Percentiles rank a stretch among this genome's conserved stretches.
These are phyloP conservation scores for Globisporangium uncinulatum DNA, from an alignment of 352 stramenopile species.

Conservation along the genomic window DNA sequence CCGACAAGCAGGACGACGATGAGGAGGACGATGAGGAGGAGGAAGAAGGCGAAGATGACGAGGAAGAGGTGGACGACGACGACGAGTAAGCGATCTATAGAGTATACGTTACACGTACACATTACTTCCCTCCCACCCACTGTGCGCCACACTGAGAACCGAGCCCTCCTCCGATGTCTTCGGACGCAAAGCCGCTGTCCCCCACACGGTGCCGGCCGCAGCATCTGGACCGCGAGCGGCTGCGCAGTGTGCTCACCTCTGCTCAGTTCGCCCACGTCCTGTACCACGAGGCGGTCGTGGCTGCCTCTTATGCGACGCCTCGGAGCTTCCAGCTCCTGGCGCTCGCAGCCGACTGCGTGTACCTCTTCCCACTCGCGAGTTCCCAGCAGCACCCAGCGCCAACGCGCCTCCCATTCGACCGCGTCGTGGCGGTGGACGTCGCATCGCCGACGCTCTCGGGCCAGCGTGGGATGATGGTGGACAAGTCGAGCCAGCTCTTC, in stretches of 20 bases:
- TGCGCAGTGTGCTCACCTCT: slow-evolving; percentile 28
- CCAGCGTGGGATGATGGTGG: slow-evolving; percentile 38
- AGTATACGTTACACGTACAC: not conserved
- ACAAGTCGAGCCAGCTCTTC: slow-evolving; percentile 46
- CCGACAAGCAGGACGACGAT: slow-evolving; percentile 20
- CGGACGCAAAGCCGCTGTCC: slow-evolving; percentile 11
- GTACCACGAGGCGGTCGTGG: slow-evolving; percentile 58
- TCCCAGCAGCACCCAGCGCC: slow-evolving; percentile 7
- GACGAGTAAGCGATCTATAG: slow-evolving; percentile 33
- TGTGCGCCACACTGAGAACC: not conserved
- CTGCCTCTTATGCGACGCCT: slow-evolving; percentile 15
- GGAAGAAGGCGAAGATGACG: slow-evolving; percentile 29
- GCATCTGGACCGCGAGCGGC: slow-evolving; percentile 49
- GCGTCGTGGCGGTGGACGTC: slow-evolving; percentile 26
- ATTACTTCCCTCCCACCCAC: not conserved
- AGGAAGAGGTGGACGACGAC: slow-evolving; percentile 29
- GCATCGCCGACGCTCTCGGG: slow-evolving; percentile 31
- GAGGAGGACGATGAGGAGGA: too few relatives aligned
- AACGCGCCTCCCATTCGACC: slow-evolving; percentile 20
- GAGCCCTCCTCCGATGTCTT: too few relatives aligned
- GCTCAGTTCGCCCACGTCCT: slow-evolving; percentile 29
- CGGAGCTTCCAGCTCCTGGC: slow-evolving; percentile 45
- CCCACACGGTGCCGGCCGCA: slow-evolving; percentile 49
- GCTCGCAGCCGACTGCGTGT: slow-evolving; percentile 33
- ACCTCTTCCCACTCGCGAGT: slow-evolving; percentile 39